Evolutionary conservation across 345 rosid genomes (phyloP), one percentile per base, ranked within the genome.

Genomic region (Orychophragmus violaceus): DNA sequence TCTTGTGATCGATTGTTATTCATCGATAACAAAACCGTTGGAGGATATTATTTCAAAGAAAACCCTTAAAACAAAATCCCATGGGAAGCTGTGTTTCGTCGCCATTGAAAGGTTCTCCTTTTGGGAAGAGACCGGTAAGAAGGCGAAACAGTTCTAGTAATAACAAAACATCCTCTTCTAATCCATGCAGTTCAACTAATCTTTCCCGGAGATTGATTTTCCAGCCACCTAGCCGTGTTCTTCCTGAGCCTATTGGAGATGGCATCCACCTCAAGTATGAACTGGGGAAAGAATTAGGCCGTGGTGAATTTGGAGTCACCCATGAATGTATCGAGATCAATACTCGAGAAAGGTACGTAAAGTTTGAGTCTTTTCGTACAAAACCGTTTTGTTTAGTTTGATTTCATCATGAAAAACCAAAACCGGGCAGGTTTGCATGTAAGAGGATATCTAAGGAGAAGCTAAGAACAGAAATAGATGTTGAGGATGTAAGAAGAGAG

Each of bases 261-360:
- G 77, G 80, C 33, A 78, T 93, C 22, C 64, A 46, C 2, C 88
- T 88, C 22, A 77, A 67, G 60, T 90, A 90, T 44, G 68, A 61
- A 4, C 4, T 86, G 0, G 90, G 89, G 0, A 85, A 78, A 66
- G 97, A 90, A 32, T 49, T 90, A 5, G 99, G 97, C 24, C 79
- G 96, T 2, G 99, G 96, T 2, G 95, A 94, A 68, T 94, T 94
- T 13, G 99, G 99, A 14, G 60, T 94, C 68, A 90, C 99, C 4
- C 77, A 85, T 67, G 77, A 73, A 33, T 88, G 92, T 56, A 19
- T 69, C 5, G 85, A 94, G 7, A 21, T 75, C 5, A 72, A 13
- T 11, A 86, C 85, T 0, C 85, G 85, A 0, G 66, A 85, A 52
- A 72, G 74, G 23, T 86, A 35, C 0, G n/a, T n/a, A 8, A 32